A percentile compares a stretch with the other conserved stretches of the same genome.
Conservation (phyloP, 2,329 filamentous ascomycete genomes). For the Ophiocordyceps camponoti-saundersi region DNA sequence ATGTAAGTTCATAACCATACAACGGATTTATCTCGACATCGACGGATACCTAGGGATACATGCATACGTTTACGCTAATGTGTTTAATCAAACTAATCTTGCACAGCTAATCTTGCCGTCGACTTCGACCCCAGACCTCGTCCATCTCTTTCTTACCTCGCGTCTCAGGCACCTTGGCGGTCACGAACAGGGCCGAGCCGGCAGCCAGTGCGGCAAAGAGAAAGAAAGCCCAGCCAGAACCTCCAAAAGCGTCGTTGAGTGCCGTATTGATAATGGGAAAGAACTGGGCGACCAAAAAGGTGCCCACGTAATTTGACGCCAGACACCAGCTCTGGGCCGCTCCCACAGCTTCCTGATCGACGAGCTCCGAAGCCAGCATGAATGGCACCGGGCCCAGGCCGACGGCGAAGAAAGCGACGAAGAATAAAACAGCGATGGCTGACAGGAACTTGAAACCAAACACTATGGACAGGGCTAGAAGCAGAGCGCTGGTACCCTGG, state of each 20-base stretch:
- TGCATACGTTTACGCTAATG: background rate
- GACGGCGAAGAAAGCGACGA: constrained; percentile 79
- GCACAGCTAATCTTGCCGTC: constrained; percentile 28
- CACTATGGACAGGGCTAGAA: constrained; percentile 67
- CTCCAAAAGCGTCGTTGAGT: constrained; percentile 45
- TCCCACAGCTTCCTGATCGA: constrained; percentile 77
- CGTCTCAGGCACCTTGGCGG: constrained; percentile 67
- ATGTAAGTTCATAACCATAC: too few species aligned
- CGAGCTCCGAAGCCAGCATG: constrained; percentile 80
- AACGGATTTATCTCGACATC: too few species aligned
- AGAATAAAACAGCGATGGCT: constrained; percentile 64
- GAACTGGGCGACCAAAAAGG: constrained; percentile 85
- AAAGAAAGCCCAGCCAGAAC: constrained; percentile 74
- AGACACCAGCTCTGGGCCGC: constrained; percentile 81
- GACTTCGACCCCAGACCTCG: constrained; percentile 72
- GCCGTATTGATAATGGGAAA: constrained; percentile 74
- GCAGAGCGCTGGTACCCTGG: constrained; percentile 63
- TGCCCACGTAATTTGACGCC: constrained; percentile 76
- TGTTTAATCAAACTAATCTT: background rate
- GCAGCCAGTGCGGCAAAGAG: constrained; percentile 67
- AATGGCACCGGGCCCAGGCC: constrained; percentile 91
- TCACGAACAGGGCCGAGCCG: constrained; percentile 55
- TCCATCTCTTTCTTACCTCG: constrained; percentile 69
- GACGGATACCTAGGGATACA: too few species aligned
- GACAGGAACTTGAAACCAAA: constrained; percentile 57